phyloP scores from a whole-genome alignment of 2,329 filamentous ascomycete species.

The Penicillium sp. region DNA sequence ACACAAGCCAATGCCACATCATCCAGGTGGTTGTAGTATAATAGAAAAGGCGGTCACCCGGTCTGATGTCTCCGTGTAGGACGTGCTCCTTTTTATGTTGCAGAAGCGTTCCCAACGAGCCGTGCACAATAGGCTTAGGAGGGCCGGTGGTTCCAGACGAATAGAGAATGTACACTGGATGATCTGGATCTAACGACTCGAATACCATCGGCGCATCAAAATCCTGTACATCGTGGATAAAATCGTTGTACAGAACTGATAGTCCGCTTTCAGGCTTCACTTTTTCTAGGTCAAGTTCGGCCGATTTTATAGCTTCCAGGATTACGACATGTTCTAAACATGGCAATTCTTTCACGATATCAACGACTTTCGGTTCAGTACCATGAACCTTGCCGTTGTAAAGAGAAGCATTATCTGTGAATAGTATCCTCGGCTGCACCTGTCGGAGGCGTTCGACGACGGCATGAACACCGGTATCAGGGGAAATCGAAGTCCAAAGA shows the following conservation, averaged over 20 bases:
- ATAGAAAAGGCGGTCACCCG: constrained; percentile 75
- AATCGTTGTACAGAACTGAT: constrained; percentile 40
- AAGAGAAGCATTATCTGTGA: constrained; percentile 80
- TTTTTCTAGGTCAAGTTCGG: constrained; percentile 32
- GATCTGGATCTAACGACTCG: constrained; percentile 73
- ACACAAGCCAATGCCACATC: constrained; percentile 99
- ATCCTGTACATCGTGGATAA: constrained; percentile 42
- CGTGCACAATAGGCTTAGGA: constrained; percentile 94
- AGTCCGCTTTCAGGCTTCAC: constrained; percentile 35
- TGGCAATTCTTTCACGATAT: constrained; percentile 66
- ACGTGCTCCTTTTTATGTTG: constrained; percentile 97
- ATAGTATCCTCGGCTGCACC: constrained; percentile 76
- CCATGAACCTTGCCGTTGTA: constrained; percentile 91
- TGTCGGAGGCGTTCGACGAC: constrained; percentile 83
- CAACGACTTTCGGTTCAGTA: constrained; percentile 71
- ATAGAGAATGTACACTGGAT: constrained; percentile 91
- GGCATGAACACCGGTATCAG: constrained; percentile 86
- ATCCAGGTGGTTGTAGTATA: constrained; percentile 97
- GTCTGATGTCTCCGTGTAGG: constrained; percentile 75
- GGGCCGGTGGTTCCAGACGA: constrained; percentile 82
- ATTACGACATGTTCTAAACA: constrained; percentile 69
- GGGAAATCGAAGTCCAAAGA: constrained; percentile 89
- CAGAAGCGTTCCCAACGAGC: constrained; percentile 79
- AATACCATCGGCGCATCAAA: constrained; percentile 54
- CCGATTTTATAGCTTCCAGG: constrained; percentile 59